Conservation (phyloP, 208 protist genomes). For the Leishmania tropica region DNA sequence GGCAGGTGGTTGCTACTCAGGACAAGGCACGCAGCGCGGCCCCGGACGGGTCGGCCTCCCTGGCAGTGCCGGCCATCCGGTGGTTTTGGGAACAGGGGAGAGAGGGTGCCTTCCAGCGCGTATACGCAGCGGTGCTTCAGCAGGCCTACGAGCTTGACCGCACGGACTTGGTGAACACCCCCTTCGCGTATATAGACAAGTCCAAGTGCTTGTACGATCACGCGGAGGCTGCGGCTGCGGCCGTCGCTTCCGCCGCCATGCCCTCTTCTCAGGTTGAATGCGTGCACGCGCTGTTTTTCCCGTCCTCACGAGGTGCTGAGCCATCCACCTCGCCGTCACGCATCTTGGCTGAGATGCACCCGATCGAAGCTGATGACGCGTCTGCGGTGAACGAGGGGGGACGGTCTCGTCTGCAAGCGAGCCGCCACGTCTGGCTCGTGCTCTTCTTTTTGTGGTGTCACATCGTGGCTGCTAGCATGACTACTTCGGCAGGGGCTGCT, state of each 20-base stretch:
- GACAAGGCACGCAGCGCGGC: background rate
- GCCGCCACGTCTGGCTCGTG: conserved; percentile 44
- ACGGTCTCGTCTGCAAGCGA: conserved; percentile 31
- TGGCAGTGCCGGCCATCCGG: conserved; percentile 1
- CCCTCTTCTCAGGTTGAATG: background rate
- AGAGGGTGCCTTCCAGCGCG: conserved; percentile 13
- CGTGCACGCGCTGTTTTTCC: conserved; percentile 24
- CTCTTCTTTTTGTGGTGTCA: conserved; percentile 54
- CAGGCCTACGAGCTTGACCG: conserved; percentile 25
- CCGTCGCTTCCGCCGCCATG: background rate
- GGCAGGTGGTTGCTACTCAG: background rate
- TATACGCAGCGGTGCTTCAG: conserved; percentile 25
- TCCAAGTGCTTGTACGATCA: conserved; percentile 18
- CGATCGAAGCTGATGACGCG: background rate
- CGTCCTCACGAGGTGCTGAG: background rate
- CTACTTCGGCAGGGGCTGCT: background rate
- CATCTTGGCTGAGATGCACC: conserved; percentile 8
- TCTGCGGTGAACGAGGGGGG: conserved; percentile 12
- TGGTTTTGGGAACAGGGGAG: conserved; percentile 14
- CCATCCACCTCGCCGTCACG: conserved; percentile 2
- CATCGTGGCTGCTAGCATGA: conserved; percentile 2
- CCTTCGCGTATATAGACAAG: conserved; percentile 32
- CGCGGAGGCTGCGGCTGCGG: background rate
- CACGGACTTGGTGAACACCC: conserved; percentile 26
- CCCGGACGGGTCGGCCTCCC: background rate